These are phyloP conservation scores for Talaromyces sp. DNA, from an alignment of 2,329 filamentous ascomycete species.

Conservation along the genomic window DNA sequence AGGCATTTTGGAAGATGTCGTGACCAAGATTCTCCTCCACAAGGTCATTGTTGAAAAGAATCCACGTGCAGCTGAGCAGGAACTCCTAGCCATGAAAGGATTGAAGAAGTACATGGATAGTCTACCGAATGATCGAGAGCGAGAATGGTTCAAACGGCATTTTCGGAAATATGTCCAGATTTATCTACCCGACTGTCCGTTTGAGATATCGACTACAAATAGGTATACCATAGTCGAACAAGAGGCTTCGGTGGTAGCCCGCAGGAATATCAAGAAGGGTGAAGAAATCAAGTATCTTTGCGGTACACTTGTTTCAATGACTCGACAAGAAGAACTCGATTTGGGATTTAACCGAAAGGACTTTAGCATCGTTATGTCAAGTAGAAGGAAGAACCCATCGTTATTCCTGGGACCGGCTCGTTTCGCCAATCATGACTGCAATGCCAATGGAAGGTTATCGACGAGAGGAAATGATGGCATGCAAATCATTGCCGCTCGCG, in stretches of 20 bases:
- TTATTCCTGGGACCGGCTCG: constrained; percentile 92
- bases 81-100: constrained; percentile 69
- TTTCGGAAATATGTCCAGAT: constrained; percentile 88
- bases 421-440: constrained; percentile 96
- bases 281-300: constrained; percentile 87
- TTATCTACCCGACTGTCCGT: constrained; percentile 89
- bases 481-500: constrained; percentile 77
- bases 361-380: constrained; percentile 95
- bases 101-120: constrained; percentile 66
- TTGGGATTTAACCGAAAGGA: constrained; percentile 81
- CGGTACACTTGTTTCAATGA: constrained; percentile 89
- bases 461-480: constrained; percentile 83
- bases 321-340: constrained; percentile 81
- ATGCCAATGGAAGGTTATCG: constrained; percentile 82
- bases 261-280: constrained; percentile 72
- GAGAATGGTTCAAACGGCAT: constrained; percentile 80
- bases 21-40: constrained; percentile 58
- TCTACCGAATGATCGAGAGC: constrained; percentile 72
- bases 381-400: constrained; percentile 82
- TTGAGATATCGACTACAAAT: constrained; percentile 90
- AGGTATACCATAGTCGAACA: constrained; percentile 88
- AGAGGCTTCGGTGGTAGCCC: constrained; percentile 82
- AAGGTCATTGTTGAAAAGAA: constrained; percentile 74
- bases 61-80: constrained; percentile 64
- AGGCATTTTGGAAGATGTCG: constrained; percentile 65